Evolutionary conservation across 2,329 filamentous ascomycete genomes (phyloP).

Genomic region (Leptosphaerulina australis): DNA sequence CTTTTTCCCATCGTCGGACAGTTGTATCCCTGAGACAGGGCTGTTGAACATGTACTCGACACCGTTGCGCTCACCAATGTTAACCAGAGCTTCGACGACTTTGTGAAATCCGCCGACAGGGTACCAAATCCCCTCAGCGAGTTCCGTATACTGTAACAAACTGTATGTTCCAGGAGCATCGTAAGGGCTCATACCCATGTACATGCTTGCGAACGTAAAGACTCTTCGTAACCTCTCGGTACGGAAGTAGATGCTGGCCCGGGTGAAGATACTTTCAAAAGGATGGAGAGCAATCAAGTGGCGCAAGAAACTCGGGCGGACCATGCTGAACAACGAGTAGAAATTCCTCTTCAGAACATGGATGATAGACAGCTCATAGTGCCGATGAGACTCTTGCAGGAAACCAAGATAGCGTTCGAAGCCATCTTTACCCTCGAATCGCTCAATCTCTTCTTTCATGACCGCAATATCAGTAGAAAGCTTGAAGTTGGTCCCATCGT

Average conservation of each 20-base stretch:
- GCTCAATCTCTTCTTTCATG: slow-evolving; percentile 75
- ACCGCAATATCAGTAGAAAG: slow-evolving; percentile 70
- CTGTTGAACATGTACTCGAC: slow-evolving; percentile 67
- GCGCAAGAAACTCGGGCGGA: slow-evolving; percentile 63
- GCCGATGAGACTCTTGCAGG: slow-evolving; percentile 68
- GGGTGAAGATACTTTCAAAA: slow-evolving; percentile 71
- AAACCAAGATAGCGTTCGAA: slow-evolving; percentile 72
- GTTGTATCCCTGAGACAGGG: slow-evolving; percentile 62
- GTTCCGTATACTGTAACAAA: slow-evolving; percentile 74
- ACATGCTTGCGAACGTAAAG: slow-evolving; percentile 82
- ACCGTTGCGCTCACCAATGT: slow-evolving; percentile 66
- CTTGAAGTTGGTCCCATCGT: slow-evolving; percentile 68
- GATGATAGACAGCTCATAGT: slow-evolving; percentile 71
- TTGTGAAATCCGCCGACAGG: slow-evolving; percentile 72
- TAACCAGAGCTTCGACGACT: slow-evolving; percentile 65
- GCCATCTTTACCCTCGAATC: slow-evolving; percentile 73
- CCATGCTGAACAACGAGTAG: slow-evolving; percentile 62
- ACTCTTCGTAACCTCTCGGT: slow-evolving; percentile 71
- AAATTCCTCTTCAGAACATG: slow-evolving; percentile 74
- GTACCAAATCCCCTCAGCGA: slow-evolving; percentile 79
- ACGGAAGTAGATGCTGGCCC: slow-evolving; percentile 71
- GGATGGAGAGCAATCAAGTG: slow-evolving; percentile 69
- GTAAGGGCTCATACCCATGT: slow-evolving; percentile 81
- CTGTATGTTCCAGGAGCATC: slow-evolving; percentile 77
- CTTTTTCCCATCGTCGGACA: slow-evolving; percentile 58